Evolutionary conservation across 352 stramenopile species (phyloP).

Genomic region (Elongisporangium prolatum): DNA sequence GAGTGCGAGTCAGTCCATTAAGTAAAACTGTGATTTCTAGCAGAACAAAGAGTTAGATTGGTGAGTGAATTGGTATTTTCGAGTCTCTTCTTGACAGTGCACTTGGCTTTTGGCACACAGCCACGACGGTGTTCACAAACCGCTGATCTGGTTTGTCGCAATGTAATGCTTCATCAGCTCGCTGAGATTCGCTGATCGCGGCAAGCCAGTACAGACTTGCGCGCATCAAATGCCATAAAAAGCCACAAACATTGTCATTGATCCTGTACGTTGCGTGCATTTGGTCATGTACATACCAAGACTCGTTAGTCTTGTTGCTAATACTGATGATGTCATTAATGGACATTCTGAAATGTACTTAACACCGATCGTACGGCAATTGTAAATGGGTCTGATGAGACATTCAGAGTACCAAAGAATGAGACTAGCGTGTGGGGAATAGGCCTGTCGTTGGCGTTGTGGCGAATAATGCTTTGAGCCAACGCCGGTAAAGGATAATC

Average conservation of each 20-base stretch:
- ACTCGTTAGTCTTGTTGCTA: too few species aligned
- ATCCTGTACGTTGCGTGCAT: neutral
- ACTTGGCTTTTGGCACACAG: neutral
- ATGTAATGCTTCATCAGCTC: neutral
- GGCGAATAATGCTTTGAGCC: neutral
- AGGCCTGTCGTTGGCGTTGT: too few species aligned
- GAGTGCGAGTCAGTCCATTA: neutral
- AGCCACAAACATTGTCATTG: neutral
- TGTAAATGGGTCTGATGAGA: too few species aligned
- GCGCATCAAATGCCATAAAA: neutral
- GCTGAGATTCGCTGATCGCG: neutral
- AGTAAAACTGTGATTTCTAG: neutral
- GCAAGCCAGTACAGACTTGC: neutral
- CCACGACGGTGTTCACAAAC: neutral
- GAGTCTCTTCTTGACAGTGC: neutral
- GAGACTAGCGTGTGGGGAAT: too few species aligned
- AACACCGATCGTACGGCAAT: too few species aligned
- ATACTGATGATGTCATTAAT: too few species aligned
- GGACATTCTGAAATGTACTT: too few species aligned
- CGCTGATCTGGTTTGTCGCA: neutral
- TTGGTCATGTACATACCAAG: neutral
- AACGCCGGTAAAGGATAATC: neutral
- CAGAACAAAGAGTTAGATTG: neutral
- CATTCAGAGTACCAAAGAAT: too few species aligned
- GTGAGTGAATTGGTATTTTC: neutral